phyloP scores from a whole-genome alignment of 2,329 filamentous ascomycete genomes.

The Fusarium sp. region DNA sequence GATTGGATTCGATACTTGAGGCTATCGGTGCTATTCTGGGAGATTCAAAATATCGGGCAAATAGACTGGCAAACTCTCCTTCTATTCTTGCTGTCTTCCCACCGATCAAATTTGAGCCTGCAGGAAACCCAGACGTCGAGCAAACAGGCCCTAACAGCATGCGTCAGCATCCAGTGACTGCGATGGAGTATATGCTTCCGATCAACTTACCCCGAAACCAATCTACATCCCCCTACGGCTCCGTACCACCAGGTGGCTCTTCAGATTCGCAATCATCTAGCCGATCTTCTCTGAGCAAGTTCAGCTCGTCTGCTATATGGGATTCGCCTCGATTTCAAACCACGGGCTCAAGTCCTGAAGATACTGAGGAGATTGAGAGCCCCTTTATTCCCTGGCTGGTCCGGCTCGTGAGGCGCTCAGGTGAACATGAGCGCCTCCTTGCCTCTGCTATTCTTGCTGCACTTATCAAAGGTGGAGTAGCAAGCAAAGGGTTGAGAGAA shows the following conservation, averaged over 20 bases:
- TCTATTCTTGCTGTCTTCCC: constrained; percentile 76
- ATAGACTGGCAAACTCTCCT: constrained; percentile 74
- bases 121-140: constrained; percentile 61
- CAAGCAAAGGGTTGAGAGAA: constrained; percentile 68
- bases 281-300: constrained; percentile 44
- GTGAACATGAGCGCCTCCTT: constrained; percentile 70
- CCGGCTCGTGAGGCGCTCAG: constrained; percentile 66
- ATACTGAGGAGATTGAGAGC: constrained; percentile 71
- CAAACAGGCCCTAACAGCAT: constrained; percentile 60
- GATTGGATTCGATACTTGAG: constrained; percentile 76
- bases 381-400: constrained; percentile 80
- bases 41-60: constrained; percentile 81
- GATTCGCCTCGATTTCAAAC: constrained; percentile 47
- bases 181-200: constrained; percentile 71
- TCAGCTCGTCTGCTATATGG: constrained; percentile 44
- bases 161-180: constrained; percentile 49
- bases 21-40: constrained; percentile 81
- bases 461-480: constrained; percentile 74
- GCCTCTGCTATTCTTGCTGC: constrained; percentile 75
- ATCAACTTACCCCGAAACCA: constrained; percentile 50
- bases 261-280: constrained; percentile 45
- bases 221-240: constrained; percentile 38
- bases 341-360: constrained; percentile 45
- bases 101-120: constrained; percentile 61
- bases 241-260: not conserved